Percentiles rank a stretch among this genome's conserved stretches.
phyloP scores from a whole-genome alignment of 768 basidiomycete genomes.

The Lactarius trivialis region DNA sequence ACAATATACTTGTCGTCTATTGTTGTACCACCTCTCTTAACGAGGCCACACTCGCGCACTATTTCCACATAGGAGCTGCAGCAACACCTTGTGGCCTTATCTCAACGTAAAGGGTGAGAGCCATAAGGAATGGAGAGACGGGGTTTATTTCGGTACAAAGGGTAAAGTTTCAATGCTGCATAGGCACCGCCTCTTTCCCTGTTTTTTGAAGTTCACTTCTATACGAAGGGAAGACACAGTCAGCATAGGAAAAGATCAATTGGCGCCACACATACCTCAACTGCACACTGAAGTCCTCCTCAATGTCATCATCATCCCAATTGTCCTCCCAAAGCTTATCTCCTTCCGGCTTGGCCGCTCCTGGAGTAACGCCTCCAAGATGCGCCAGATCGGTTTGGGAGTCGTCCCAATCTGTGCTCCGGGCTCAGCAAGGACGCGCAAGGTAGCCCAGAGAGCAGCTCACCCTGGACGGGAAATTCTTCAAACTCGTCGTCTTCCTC shows the following conservation, averaged over 20 bases:
- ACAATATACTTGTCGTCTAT: background rate
- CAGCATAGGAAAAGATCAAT: background rate
- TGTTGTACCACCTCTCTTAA: slow-evolving; percentile 3
- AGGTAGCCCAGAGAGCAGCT: slow-evolving; percentile 17
- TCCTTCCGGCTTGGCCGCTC: slow-evolving; percentile 70
- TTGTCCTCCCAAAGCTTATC: slow-evolving; percentile 99
- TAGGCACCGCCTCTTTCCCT: slow-evolving; percentile 35
- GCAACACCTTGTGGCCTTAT: background rate
- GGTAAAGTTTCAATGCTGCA: slow-evolving; percentile 18
- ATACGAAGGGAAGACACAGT: background rate
- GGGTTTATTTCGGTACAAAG: background rate
- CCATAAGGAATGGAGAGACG: background rate
- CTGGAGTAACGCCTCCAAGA: slow-evolving; percentile 64
- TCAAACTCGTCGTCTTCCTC: slow-evolving; percentile 99
- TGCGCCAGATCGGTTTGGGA: slow-evolving; percentile 78
- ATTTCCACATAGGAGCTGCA: background rate
- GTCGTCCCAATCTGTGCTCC: slow-evolving; percentile 72
- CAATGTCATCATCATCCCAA: slow-evolving; percentile 99
- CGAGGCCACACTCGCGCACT: background rate
- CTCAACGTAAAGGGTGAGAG: background rate
- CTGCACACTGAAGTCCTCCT: slow-evolving; percentile 94
- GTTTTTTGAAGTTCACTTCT: slow-evolving; percentile 64
- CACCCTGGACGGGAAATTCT: slow-evolving; percentile 83
- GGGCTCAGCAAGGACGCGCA: background rate
- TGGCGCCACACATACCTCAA: slow-evolving; percentile 60